Conservation (phyloP, 768 basidiomycete species). For the Suillus ampliporus region DNA sequence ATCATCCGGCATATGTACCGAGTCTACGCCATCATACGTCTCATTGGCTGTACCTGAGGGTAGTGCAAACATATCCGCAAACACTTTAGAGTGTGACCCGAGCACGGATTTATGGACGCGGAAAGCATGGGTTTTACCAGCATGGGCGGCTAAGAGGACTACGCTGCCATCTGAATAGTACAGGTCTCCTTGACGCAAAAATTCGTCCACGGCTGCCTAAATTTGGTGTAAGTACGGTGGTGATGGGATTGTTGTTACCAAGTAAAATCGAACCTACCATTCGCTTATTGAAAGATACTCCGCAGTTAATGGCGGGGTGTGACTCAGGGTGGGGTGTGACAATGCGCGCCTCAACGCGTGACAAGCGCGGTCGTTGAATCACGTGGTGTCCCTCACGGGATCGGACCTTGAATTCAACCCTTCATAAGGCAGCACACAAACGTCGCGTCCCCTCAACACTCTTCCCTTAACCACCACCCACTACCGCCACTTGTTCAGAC, state of each 20-base stretch:
- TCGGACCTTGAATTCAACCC: constrained; percentile 43
- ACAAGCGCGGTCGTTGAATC: constrained; percentile 42
- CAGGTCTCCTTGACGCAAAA: neutral
- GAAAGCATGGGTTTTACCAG: constrained; percentile 21
- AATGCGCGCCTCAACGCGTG: constrained; percentile 36
- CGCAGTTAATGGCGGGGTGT: neutral
- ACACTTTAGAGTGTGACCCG: constrained; percentile 33
- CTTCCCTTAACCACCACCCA: constrained; percentile 38
- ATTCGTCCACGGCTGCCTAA: neutral
- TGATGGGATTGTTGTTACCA: neutral
- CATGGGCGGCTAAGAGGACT: constrained; percentile 4
- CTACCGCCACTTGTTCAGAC: constrained; percentile 20
- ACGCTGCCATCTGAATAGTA: constrained; percentile 7
- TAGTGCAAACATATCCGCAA: constrained; percentile 35
- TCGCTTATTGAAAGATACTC: neutral
- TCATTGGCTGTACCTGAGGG: constrained; percentile 10
- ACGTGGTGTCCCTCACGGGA: constrained; percentile 31
- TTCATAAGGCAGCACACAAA: constrained; percentile 39
- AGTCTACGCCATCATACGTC: constrained; percentile 19
- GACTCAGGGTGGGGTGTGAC: constrained; percentile 12
- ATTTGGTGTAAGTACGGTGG: too few relatives aligned
- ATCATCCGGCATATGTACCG: constrained; percentile 18
- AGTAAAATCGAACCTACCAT: constrained; percentile 2
- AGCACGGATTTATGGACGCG: constrained; percentile 39
- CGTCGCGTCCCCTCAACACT: constrained; percentile 35